Percentiles rank a stretch among this genome's conserved stretches.
These are phyloP conservation scores for Pharnaceum exiguum DNA, from an alignment of 148 eudicot genomes.

Conservation along the genomic window DNA sequence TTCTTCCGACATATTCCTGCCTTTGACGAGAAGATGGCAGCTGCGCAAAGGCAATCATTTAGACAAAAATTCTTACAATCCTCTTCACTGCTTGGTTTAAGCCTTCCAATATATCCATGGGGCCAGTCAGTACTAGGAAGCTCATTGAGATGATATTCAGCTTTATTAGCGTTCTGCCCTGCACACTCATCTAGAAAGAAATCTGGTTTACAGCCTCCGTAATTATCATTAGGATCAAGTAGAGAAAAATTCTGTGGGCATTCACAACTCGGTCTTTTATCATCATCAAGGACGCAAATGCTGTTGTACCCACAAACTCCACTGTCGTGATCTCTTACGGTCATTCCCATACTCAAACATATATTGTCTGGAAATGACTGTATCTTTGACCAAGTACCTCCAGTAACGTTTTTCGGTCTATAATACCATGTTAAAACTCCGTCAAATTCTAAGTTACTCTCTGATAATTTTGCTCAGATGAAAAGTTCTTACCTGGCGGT, in stretches of 20 bases:
- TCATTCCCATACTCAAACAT: slow-evolving; percentile 8
- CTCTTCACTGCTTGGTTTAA: slow-evolving; percentile 1
- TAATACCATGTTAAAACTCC: slow-evolving; percentile 44
- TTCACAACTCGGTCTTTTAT: slow-evolving; percentile 31
- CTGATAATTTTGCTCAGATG: slow-evolving; percentile 27
- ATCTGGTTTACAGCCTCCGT: slow-evolving; percentile 43
- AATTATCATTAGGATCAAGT: slow-evolving; percentile 34
- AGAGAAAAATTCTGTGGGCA: slow-evolving; percentile 41
- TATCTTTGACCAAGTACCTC: slow-evolving; percentile 21
- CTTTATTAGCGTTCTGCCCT: neutral
- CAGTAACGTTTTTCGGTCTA: slow-evolving; percentile 22
- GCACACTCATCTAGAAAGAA: slow-evolving; percentile 21
- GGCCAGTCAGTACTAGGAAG: slow-evolving; percentile 32
- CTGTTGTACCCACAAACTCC: slow-evolving; percentile 65
- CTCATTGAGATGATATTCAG: slow-evolving; percentile 14
- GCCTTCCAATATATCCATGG: slow-evolving; percentile 16
- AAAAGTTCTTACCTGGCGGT: neutral
- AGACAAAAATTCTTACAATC: slow-evolving; percentile 32
- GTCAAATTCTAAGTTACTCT: slow-evolving; percentile 35
- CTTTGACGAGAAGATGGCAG: neutral
- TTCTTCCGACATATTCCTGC: slow-evolving; percentile 30
- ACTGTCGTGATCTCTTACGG: slow-evolving; percentile 5
- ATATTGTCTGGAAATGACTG: slow-evolving; percentile 38
- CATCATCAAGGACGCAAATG: slow-evolving; percentile 30
- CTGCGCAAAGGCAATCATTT: slow-evolving; percentile 54